phyloP scores from a whole-genome alignment of 2,329 filamentous ascomycete genomes.

The Botrytis byssoidea region DNA sequence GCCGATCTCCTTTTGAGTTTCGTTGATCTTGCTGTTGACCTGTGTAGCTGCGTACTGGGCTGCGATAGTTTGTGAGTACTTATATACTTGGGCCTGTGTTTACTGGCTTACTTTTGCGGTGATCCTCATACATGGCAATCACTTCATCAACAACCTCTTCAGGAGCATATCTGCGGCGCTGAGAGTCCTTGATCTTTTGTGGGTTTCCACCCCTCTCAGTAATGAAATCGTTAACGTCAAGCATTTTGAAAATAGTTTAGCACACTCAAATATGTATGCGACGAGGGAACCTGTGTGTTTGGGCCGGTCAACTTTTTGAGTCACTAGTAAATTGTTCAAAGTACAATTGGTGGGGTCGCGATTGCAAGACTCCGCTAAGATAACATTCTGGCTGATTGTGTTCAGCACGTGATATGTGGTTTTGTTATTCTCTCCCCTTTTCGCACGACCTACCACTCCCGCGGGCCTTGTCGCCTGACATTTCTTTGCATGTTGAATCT shows the following conservation, averaged over 20 bases:
- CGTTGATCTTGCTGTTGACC: slow-evolving; percentile 82
- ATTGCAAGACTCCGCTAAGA: slow-evolving; percentile 20
- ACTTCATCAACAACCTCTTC: slow-evolving; percentile 89
- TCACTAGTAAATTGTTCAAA: slow-evolving; percentile 22
- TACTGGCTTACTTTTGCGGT: slow-evolving; percentile 62
- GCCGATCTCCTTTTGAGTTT: slow-evolving; percentile 84
- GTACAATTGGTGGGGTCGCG: slow-evolving; percentile 19
- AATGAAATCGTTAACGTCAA: slow-evolving; percentile 78
- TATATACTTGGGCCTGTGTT: background rate
- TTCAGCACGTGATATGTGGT: background rate
- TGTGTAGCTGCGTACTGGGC: slow-evolving; percentile 77
- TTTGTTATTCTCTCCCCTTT: slow-evolving; percentile 15
- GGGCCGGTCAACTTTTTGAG: slow-evolving; percentile 16
- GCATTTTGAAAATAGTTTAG: slow-evolving; percentile 50
- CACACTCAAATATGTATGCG: slow-evolving; percentile 8
- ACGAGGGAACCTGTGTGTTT: background rate
- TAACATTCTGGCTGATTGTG: slow-evolving; percentile 21
- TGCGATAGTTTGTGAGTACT: slow-evolving; percentile 36
- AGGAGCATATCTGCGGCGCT: slow-evolving; percentile 75
- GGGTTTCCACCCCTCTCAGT: slow-evolving; percentile 87
- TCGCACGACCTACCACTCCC: background rate
- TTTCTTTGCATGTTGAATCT: background rate
- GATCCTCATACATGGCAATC: slow-evolving; percentile 81
- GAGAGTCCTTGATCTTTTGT: slow-evolving; percentile 87
- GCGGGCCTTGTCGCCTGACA: background rate